A percentile compares a stretch with the other conserved stretches of the same genome.
These are phyloP conservation scores for Colletotrichum sp. DNA, from an alignment of 2,329 filamentous ascomycete genomes.

Conservation along the genomic window DNA sequence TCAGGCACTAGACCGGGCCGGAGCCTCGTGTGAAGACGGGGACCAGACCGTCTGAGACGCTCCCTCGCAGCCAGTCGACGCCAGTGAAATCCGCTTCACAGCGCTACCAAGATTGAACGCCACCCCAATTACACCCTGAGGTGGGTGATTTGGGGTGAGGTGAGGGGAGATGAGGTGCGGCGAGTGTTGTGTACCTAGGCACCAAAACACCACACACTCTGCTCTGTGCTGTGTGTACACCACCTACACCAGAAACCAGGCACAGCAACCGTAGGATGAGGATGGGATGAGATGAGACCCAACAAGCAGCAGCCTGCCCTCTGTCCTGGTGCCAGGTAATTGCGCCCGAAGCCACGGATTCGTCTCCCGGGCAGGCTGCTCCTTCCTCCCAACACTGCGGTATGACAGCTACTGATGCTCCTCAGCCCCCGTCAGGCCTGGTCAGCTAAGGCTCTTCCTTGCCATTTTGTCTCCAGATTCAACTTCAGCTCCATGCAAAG, in stretches of 20 bases:
- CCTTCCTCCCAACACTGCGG: neutral
- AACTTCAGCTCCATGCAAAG: neutral
- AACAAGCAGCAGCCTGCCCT: neutral
- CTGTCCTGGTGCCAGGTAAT: neutral
- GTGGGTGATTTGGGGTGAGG: neutral
- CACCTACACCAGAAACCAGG: too few relatives aligned
- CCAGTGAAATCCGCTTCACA: neutral
- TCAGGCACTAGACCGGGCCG: neutral
- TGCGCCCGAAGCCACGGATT: constrained; percentile 5
- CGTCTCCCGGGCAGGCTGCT: neutral
- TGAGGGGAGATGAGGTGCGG: neutral
- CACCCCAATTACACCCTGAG: neutral
- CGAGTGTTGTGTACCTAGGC: neutral
- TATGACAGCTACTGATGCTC: neutral
- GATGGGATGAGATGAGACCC: neutral
- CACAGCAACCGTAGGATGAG: neutral
- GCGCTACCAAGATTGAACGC: constrained; percentile 2
- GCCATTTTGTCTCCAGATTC: neutral
- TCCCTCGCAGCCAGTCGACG: constrained; percentile 5
- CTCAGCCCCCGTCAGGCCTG: neutral
- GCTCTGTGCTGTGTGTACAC: neutral
- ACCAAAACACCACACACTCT: neutral
- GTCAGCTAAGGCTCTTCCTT: neutral
- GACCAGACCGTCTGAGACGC: constrained; percentile 1
- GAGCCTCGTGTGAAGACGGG: constrained; percentile 3